phyloP scores from a whole-genome alignment of 805 yeast genomes.

The Debaryomyces maramus region DNA sequence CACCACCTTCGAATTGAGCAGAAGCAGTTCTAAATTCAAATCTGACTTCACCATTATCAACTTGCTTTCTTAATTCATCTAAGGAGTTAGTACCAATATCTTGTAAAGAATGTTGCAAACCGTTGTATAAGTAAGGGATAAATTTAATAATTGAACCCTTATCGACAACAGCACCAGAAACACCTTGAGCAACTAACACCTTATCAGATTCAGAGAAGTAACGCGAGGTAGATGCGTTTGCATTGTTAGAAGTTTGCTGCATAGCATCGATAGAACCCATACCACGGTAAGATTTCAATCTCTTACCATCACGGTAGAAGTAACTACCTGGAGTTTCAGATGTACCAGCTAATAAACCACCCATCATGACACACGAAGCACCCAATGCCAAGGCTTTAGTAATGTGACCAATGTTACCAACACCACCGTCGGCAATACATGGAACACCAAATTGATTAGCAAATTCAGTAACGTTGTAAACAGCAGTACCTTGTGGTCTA shows the following conservation, averaged over 20 bases:
- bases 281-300: constrained; percentile 97
- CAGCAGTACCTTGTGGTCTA: constrained; percentile 99
- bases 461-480: constrained; percentile 88
- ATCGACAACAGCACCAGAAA: constrained; percentile 93
- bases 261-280: constrained; percentile 99
- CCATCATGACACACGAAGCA: constrained; percentile 98
- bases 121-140: constrained; percentile 89
- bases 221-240: constrained; percentile 97
- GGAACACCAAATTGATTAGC: constrained; percentile 97
- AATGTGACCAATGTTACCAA: constrained; percentile 97
- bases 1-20: constrained; percentile 99
- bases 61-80: constrained; percentile 60
- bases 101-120: constrained; percentile 98
- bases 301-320: constrained; percentile 96
- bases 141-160: constrained; percentile 94
- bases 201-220: constrained; percentile 95
- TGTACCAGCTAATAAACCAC: constrained; percentile 98
- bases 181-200: constrained; percentile 99
- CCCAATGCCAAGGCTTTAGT: constrained; percentile 96
- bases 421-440: constrained; percentile 99
- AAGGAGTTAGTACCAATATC: constrained; percentile 87
- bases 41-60: constrained; percentile 70
- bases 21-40: constrained; percentile 98
- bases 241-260: constrained; percentile 85
- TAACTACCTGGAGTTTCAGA: constrained; percentile 98